Percentiles rank a stretch among this genome's conserved stretches.
Evolutionary conservation across 176 grass and related monocot species (phyloP).

Genomic region (Raddia guianensis): DNA sequence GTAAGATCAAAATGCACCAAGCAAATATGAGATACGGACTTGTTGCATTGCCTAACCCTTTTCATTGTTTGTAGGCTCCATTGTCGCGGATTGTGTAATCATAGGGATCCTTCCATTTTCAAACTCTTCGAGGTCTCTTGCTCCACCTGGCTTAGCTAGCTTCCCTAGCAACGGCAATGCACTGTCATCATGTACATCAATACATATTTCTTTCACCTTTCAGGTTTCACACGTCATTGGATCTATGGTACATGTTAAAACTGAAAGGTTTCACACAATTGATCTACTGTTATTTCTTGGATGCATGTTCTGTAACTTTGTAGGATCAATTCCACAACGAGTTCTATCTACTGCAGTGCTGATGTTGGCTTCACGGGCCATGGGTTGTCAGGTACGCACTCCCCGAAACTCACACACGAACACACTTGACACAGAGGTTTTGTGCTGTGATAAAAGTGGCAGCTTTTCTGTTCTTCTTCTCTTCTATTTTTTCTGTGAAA

Average conservation of each 20-base stretch:
- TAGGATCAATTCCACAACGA: constrained; percentile 26
- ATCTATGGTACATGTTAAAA: background rate
- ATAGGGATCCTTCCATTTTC: constrained; percentile 56
- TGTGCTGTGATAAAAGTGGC: too few species aligned
- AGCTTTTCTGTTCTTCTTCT: too few species aligned
- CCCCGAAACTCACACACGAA: too few species aligned
- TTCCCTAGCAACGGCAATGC: constrained; percentile 34
- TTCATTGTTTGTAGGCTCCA: constrained; percentile 59
- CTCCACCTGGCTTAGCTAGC: constrained; percentile 38
- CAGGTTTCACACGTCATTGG: background rate
- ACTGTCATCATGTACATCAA: background rate
- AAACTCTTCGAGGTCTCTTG: constrained; percentile 45
- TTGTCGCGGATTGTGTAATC: constrained; percentile 61
- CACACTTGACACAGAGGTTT: too few species aligned
- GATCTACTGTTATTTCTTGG: background rate
- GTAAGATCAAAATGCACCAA: constrained; percentile 44
- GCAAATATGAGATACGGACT: too few species aligned
- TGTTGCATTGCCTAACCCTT: background rate
- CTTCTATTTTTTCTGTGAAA: too few species aligned
- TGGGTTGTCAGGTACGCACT: background rate
- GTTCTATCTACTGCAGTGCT: constrained; percentile 30
- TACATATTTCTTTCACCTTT: background rate
- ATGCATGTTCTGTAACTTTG: background rate
- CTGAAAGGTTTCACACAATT: background rate
- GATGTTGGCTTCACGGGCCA: constrained; percentile 16